phyloP scores from a whole-genome alignment of 1,284 basidiomycete genomes.

The Pholiota adiposa region DNA sequence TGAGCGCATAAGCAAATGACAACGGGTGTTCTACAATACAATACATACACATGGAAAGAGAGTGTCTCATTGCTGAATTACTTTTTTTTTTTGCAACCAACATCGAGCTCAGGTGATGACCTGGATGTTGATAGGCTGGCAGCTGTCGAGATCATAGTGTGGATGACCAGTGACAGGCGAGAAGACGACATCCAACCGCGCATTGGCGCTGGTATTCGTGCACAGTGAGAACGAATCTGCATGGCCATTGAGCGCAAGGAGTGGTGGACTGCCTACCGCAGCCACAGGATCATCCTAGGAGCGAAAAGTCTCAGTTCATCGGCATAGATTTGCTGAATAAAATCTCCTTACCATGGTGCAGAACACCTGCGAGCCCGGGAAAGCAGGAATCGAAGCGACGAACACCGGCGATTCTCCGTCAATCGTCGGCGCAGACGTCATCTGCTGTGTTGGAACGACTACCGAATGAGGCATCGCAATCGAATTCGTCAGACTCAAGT shows the following conservation, averaged over 20 bases:
- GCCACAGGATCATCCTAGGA: constrained; percentile 24
- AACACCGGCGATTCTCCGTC: constrained; percentile 45
- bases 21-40: background rate
- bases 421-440: constrained; percentile 39
- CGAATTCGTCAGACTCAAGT: constrained; percentile 38
- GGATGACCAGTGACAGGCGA: constrained; percentile 43
- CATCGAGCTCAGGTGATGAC: constrained; percentile 24
- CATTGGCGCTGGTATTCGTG: constrained; percentile 42
- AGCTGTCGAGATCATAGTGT: constrained; percentile 39
- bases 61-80: background rate
- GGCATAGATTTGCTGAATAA: background rate
- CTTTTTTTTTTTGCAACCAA: background rate
- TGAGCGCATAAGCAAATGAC: background rate
- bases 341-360: constrained; percentile 38
- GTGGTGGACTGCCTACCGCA: constrained; percentile 29
- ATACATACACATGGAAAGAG: background rate
- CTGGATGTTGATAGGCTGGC: constrained; percentile 39
- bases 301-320: background rate
- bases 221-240: constrained; percentile 44
- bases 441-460: constrained; percentile 38
- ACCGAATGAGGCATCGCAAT: constrained; percentile 41
- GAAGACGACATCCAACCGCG: constrained; percentile 42
- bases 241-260: constrained; percentile 40
- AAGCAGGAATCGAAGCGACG: constrained; percentile 42
- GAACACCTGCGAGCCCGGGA: constrained; percentile 42